Evolutionary conservation across 1,284 basidiomycete species (phyloP), one percentile per base, ranked within the genome.

Genomic region (Nidula niveotomentosa): DNA sequence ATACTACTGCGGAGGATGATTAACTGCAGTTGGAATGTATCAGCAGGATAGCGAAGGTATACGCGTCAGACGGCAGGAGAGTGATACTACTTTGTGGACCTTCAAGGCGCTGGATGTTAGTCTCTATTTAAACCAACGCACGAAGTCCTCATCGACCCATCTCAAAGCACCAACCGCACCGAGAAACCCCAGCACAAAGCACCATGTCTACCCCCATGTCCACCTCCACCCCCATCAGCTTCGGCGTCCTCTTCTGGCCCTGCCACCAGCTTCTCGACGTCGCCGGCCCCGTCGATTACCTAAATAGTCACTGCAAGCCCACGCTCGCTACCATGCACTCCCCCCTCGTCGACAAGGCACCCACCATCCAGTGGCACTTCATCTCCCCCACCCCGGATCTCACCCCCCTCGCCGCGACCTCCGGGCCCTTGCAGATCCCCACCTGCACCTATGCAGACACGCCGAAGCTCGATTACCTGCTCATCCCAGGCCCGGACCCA

Each of bases 401-500:
- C 43, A 43, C 41, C 2, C 65, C 60, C 15, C 45, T 64, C 7
- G 49, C 55, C 9, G 52, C 60, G 0, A 54, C 62, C n/a, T 62
- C 60, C 1, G 62, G 62, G 6, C 62, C 62, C 12, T 36, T 52
- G 3, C 57, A 55, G 10, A 34, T 49, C 8, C 64, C 64, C 15
- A 60, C 58, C 3, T 52, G 53, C 56, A 64, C 64, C 7, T 64
- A 60, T 51, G 56, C 44, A 8, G 43, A 51, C 34, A 61, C 61
- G 53, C 65, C 66, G 1, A 51, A 43, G 10, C 56, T 67, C 45
- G 63, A 65, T 51, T 64, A 64, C 52, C 56, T 67, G 51, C 34
- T 69, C 46, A 55, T 65, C 18, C 67, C 65, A 3, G 67, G 67
- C 6, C 55, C 65, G 0, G 56, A 64, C 41, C 65, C 64, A 1